Evolutionary conservation across 306 rosid species (phyloP).

Genomic region (Potentilla sterilis): DNA sequence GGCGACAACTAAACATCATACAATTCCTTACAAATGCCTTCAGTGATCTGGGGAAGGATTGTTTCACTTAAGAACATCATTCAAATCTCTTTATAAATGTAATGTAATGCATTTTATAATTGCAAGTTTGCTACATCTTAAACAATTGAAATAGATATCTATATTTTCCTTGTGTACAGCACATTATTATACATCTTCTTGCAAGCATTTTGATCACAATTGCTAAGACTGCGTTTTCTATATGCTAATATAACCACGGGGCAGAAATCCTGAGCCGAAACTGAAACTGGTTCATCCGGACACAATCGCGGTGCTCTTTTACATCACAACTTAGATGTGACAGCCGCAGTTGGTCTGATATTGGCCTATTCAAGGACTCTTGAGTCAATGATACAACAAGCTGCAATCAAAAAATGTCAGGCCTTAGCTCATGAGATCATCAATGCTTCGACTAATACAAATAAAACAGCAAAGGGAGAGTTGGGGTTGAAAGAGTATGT

Average conservation of each 20-base stretch:
- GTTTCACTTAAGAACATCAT: neutral
- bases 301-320: neutral
- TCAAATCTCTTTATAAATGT: neutral
- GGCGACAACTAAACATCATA: neutral
- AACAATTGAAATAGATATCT: neutral
- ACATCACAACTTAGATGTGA: slow-evolving; percentile 57
- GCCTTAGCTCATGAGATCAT: slow-evolving; percentile 17
- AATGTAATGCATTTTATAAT: neutral
- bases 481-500: neutral
- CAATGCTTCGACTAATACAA: neutral
- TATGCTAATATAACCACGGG: neutral
- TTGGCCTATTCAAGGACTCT: slow-evolving; percentile 70
- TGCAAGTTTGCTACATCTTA: neutral
- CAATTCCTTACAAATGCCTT: neutral
- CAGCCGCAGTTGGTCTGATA: slow-evolving; percentile 27
- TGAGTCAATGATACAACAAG: slow-evolving; percentile 60
- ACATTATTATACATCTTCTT: neutral
- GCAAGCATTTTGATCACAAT: neutral
- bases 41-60: neutral
- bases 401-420: slow-evolving; percentile 29
- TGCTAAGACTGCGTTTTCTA: neutral
- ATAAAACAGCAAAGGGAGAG: neutral
- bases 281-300: neutral
- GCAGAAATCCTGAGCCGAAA: slow-evolving; percentile 6
- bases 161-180: neutral